Percentiles rank a stretch among this genome's conserved stretches.
Evolutionary conservation across 2,329 filamentous ascomycete genomes (phyloP).

Genomic region (Fusarium sp.): DNA sequence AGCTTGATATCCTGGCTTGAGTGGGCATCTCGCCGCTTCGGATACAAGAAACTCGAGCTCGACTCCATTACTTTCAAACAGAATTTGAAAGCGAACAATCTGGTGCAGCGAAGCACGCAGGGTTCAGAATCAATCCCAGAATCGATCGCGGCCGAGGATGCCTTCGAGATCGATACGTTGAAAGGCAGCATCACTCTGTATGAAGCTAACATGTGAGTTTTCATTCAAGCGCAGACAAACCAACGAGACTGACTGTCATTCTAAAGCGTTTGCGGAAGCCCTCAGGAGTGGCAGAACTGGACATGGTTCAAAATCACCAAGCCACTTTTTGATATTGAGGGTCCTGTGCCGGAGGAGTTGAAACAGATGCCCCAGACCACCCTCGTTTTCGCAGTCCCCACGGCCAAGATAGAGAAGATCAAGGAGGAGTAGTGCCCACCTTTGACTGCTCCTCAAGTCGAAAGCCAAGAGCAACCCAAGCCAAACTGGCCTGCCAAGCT

Average conservation of each 20-base stretch:
- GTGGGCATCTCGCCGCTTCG: constrained; percentile 34
- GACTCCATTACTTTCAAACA: constrained; percentile 43
- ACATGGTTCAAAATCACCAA: constrained; percentile 48
- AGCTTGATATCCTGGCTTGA: constrained; percentile 36
- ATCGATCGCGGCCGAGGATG: background rate
- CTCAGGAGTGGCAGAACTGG: constrained; percentile 31
- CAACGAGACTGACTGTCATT: constrained; percentile 2
- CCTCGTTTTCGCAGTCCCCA: constrained; percentile 43
- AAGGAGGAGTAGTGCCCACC: constrained; percentile 44
- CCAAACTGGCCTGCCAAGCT: constrained; percentile 13
- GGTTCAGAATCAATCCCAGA: background rate
- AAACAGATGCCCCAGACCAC: constrained; percentile 23
- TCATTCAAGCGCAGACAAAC: background rate
- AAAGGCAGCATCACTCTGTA: constrained; percentile 43
- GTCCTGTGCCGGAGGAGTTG: constrained; percentile 18
- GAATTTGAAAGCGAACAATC: constrained; percentile 6
- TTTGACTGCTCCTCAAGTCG: constrained; percentile 14
- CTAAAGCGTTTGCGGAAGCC: constrained; percentile 2
- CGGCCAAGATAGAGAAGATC: constrained; percentile 33
- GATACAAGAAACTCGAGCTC: constrained; percentile 45
- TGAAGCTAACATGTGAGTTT: constrained; percentile 41
- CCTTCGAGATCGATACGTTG: constrained; percentile 14
- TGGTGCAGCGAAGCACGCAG: background rate
- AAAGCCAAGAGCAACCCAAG: background rate
- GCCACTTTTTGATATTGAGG: constrained; percentile 25